Base-by-base conservation (phyloP, 192 early-diverging fungal species). In the Podila horticola region DNA sequence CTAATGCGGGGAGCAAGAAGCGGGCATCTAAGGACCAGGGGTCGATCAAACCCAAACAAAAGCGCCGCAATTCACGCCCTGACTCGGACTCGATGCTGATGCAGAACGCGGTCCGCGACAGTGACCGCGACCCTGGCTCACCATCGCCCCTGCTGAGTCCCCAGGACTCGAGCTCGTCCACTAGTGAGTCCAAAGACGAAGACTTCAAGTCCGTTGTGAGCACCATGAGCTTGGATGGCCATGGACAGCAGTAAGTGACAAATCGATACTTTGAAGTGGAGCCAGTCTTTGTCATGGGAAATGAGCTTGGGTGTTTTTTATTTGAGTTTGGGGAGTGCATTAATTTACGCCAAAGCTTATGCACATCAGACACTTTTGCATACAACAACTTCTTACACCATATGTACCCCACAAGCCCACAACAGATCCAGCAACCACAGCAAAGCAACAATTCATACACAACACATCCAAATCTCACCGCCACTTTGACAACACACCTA, bases 221-320 rank as follows among this genome's bases (percentile, higher is more conserved):
- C 22, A 88, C 91, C 34, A 75, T 95, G 68, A 90, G 92, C 20
- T 85, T 93, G 41, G 93, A 95, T 73, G 92, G 88, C 26, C 88
- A 90, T 58, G 93, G 92, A 36, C 91, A 92, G 28, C 77, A 81
- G 77, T 81, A 72, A 65, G 77, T 73, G 60, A 58, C 58, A 58
- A 22, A 30, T 58, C 66, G n/a, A 9, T 26, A n/a, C 15, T 74
- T 41, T 28, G 28, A 30, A 19, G 31, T 38, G 19, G 41, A 24
- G 52, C 52, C 24, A 19, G 20, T 55, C 52, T 55, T 71, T 91
- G 41, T 45, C 41, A 45, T 45, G 1, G 41, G 11, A 45, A 45
- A 17, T 45, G 34, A 10, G 34, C 34, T 0, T 45, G 41, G 10
- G 41, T 15, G 41, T 45, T 17, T 38, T 8, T 38, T 45, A 15